These are phyloP conservation scores for Hanseniaspora lindneri DNA, from an alignment of 805 yeast species.

Conservation along the genomic window DNA sequence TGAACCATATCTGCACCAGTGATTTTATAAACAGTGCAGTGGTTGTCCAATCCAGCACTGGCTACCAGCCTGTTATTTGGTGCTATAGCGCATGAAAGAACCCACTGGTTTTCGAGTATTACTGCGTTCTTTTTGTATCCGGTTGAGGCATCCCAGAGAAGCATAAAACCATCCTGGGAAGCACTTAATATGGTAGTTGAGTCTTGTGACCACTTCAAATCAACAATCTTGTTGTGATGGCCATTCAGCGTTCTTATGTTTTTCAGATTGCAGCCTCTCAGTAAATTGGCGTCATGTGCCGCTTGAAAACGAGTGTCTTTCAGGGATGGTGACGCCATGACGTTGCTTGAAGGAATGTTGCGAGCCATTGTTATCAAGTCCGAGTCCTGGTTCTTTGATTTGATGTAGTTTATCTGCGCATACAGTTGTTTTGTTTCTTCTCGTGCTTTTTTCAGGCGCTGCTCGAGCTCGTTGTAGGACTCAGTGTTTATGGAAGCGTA, in stretches of 20 bases:
- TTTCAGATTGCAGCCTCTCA: conserved; percentile 26
- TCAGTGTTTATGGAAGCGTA: not conserved
- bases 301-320: not conserved
- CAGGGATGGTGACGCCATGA: not conserved
- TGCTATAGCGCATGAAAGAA: conserved; percentile 59
- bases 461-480: conserved; percentile 20
- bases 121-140: conserved; percentile 63
- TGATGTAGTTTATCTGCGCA: conserved; percentile 37
- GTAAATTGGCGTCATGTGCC: not conserved
- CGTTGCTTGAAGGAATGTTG: conserved; percentile 17
- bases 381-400: conserved; percentile 36
- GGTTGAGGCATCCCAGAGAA: conserved; percentile 69
- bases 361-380: conserved; percentile 33
- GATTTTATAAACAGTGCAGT: conserved; percentile 55
- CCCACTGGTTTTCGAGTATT: conserved; percentile 67
- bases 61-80: conserved; percentile 59
- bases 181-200: conserved; percentile 54
- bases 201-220: conserved; percentile 56
- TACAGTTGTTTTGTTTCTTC: conserved; percentile 39
- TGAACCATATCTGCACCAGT: conserved; percentile 29
- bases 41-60: conserved; percentile 72
- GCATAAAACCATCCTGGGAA: conserved; percentile 75
- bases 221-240: conserved; percentile 63
- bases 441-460: conserved; percentile 31
- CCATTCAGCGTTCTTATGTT: conserved; percentile 33